A percentile compares a stretch with the other conserved stretches of the same genome.
Evolutionary conservation across 148 eudicot species (phyloP).

Genomic region (Hydrangea macrophylla): DNA sequence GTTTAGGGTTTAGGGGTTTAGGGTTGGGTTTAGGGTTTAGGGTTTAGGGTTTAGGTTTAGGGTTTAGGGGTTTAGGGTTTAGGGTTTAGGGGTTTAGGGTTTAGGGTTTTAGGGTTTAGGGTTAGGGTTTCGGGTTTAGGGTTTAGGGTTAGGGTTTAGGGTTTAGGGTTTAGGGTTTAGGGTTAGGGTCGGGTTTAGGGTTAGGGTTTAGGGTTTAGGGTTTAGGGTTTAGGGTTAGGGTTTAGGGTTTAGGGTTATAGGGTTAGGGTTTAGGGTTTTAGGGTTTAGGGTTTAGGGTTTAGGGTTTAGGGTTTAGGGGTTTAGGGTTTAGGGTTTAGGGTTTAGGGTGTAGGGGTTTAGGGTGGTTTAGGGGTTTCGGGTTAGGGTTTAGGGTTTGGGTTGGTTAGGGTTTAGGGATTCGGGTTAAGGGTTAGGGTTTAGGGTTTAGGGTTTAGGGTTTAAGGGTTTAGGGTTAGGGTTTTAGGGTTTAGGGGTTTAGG

Average conservation of each 20-base stretch:
- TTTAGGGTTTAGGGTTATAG: neutral
- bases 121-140: slow-evolving; percentile 5
- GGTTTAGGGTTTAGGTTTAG: neutral
- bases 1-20: slow-evolving; percentile 2
- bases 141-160: slow-evolving; percentile 8
- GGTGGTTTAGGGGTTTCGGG: neutral
- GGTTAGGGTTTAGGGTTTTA: neutral
- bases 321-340: slow-evolving; percentile 9
- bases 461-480: slow-evolving; percentile 5
- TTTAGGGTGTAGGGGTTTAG: slow-evolving; percentile 1
- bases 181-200: too few species aligned
- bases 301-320: neutral
- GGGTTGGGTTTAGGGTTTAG: neutral
- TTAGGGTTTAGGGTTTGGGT: slow-evolving; percentile 8
- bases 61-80: neutral
- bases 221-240: slow-evolving; percentile 5
- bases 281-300: slow-evolving; percentile 8
- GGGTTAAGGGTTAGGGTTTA: neutral
- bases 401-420: slow-evolving; percentile 6
- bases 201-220: slow-evolving; percentile 7
- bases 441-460: neutral
- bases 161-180: slow-evolving; percentile 9
- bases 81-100: slow-evolving; percentile 10
- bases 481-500: slow-evolving; percentile 11
- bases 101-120: slow-evolving; percentile 10